Percentiles rank a stretch among this genome's conserved stretches.
Evolutionary conservation across 2,329 filamentous ascomycete genomes (phyloP).

Genomic region (Phaeophleospora eucalypticola): DNA sequence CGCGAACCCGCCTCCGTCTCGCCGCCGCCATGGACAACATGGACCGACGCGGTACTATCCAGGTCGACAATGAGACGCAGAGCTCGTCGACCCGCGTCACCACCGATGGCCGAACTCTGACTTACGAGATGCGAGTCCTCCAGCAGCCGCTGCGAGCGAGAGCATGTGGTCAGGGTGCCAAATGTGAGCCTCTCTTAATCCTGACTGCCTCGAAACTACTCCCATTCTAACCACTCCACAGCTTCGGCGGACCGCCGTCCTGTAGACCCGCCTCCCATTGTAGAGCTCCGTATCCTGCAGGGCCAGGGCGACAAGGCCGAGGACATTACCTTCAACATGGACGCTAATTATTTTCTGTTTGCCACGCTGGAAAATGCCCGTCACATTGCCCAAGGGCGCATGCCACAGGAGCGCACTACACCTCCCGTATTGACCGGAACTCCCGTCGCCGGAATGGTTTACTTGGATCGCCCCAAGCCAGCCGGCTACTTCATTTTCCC

Average conservation of each 20-base stretch:
- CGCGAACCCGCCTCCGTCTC: not conserved
- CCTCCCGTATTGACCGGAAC: constrained; percentile 88
- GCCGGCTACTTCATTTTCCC: constrained; percentile 97
- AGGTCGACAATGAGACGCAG: constrained; percentile 54
- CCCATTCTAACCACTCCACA: constrained; percentile 35
- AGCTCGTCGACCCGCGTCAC: constrained; percentile 57
- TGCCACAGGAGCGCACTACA: constrained; percentile 62
- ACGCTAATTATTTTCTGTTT: constrained; percentile 96
- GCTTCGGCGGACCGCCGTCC: constrained; percentile 84
- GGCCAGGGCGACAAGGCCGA: constrained; percentile 48
- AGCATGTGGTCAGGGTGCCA: constrained; percentile 91
- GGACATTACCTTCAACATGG: constrained; percentile 79
- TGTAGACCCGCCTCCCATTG: constrained; percentile 90
- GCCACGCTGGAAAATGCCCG: constrained; percentile 85
- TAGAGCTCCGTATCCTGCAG: constrained; percentile 82
- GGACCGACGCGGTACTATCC: constrained; percentile 37
- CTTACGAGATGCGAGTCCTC: constrained; percentile 78
- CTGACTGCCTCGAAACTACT: not conserved
- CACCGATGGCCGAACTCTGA: constrained; percentile 70
- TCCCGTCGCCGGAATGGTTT: constrained; percentile 91
- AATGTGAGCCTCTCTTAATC: constrained; percentile 60
- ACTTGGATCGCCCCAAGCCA: constrained; percentile 76
- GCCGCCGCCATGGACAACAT: constrained; percentile 23
- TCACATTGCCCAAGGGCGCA: constrained; percentile 74
- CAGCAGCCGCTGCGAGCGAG: constrained; percentile 92